A percentile compares a stretch with the other conserved stretches of the same genome.
Conservation (phyloP, 164 flowering plant genomes). For the Chloranthus sessilifolius region DNA sequence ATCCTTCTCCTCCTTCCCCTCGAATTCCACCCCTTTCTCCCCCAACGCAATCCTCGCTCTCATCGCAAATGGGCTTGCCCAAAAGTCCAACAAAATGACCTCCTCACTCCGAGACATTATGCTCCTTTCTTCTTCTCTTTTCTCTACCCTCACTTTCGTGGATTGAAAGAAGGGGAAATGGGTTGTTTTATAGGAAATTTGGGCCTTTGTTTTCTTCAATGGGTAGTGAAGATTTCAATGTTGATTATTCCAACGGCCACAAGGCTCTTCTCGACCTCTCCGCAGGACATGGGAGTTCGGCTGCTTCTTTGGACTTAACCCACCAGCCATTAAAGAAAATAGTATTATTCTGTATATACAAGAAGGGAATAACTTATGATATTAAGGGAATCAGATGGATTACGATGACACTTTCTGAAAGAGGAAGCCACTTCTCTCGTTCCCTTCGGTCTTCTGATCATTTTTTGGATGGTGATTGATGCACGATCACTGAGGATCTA, state of each 20-base stretch:
- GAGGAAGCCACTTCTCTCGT: too few species aligned
- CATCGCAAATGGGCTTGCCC: slow-evolving; percentile 41
- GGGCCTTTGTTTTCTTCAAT: not conserved
- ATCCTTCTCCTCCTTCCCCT: slow-evolving; percentile 30
- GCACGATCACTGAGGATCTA: too few species aligned
- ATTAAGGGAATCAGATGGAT: too few species aligned
- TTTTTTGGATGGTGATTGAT: too few species aligned
- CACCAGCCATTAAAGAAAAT: too few species aligned
- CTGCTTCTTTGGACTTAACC: too few species aligned
- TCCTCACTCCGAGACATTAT: slow-evolving; percentile 5
- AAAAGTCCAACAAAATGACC: slow-evolving; percentile 33
- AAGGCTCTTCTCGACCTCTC: slow-evolving; percentile 4
- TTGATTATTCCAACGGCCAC: not conserved
- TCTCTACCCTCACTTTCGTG: slow-evolving; percentile 1
- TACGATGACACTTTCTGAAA: too few species aligned
- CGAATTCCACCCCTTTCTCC: slow-evolving; percentile 40
- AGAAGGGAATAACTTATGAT: too few species aligned
- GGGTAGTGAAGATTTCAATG: slow-evolving; percentile 4
- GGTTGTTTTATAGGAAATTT: not conserved
- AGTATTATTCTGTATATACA: too few species aligned
- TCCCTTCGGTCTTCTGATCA: too few species aligned
- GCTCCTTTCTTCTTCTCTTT: not conserved
- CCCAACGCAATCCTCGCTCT: slow-evolving; percentile 42
- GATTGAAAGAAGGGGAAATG: not conserved
- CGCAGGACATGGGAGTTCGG: slow-evolving; percentile 1